Evolutionary conservation across 495 filamentous ascomycete genomes (phyloP).

Genomic region (Parmelia sp.): DNA sequence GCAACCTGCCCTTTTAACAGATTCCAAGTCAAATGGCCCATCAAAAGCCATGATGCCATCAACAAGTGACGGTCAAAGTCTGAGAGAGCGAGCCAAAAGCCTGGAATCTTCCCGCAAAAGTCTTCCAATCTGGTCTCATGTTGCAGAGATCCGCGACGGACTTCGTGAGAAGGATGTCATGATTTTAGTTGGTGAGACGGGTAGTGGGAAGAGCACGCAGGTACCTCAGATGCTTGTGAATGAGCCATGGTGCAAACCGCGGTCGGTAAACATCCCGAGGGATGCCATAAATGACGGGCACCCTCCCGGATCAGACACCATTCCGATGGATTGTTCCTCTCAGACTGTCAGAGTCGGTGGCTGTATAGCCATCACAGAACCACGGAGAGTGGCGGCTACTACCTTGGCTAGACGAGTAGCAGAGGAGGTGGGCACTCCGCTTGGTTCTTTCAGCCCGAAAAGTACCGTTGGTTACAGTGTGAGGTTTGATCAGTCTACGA

Average conservation of each 20-base stretch:
- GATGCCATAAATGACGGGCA: background rate
- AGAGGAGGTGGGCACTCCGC: conserved; percentile 78
- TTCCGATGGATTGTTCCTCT: conserved; percentile 29
- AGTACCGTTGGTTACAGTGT: conserved; percentile 89
- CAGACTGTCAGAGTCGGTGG: conserved; percentile 64
- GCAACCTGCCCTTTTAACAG: background rate
- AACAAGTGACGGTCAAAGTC: background rate
- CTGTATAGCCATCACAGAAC: conserved; percentile 92
- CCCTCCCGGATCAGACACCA: background rate
- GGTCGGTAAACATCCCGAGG: conserved; percentile 4
- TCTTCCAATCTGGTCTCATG: conserved; percentile 75
- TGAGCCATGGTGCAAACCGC: conserved; percentile 69
- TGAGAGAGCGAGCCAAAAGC: conserved; percentile 42
- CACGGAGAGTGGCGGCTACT: conserved; percentile 89
- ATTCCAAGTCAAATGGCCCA: background rate
- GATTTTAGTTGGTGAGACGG: conserved; percentile 87
- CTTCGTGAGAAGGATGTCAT: conserved; percentile 68
- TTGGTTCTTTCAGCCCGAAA: conserved; percentile 56
- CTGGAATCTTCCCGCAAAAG: conserved; percentile 52
- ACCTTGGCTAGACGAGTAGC: conserved; percentile 85
- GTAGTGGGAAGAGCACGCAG: conserved; percentile 95
- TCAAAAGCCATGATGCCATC: background rate
- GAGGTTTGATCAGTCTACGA: conserved; percentile 78
- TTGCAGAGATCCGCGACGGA: conserved; percentile 58
- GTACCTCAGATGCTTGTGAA: conserved; percentile 82